Percentiles rank a stretch among this genome's conserved stretches.
Evolutionary conservation across 371 early-diverging fungal species (phyloP).

Genomic region (Syncephalastrum monosporum): DNA sequence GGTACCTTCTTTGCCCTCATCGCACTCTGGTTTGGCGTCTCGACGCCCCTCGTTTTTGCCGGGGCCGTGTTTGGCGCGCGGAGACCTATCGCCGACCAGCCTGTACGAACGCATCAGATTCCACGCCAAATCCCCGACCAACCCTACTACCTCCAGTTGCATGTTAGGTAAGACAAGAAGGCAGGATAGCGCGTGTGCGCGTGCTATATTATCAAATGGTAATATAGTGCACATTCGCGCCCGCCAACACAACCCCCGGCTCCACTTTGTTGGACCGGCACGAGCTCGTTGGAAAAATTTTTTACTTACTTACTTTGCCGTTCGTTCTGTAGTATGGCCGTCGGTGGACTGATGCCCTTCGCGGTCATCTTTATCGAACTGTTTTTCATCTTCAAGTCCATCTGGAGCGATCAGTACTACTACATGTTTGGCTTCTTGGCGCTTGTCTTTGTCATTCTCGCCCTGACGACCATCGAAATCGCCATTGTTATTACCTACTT

Average conservation of each 20-base stretch:
- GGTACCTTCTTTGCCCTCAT: constrained; percentile 77
- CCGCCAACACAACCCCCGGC: too few species aligned
- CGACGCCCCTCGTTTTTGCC: constrained; percentile 67
- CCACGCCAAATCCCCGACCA: constrained; percentile 93
- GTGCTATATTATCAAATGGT: too few species aligned
- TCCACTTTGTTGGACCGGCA: too few species aligned
- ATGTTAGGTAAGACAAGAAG: constrained; percentile 33
- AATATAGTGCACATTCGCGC: too few species aligned
- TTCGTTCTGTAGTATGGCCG: constrained; percentile 45
- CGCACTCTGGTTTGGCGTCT: constrained; percentile 74
- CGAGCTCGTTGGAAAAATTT: too few species aligned
- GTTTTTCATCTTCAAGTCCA: constrained; percentile 31
- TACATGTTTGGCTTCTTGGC: constrained; percentile 83
- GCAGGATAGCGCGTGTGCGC: neutral
- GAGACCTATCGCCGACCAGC: constrained; percentile 66
- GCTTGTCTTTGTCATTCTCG: constrained; percentile 62
- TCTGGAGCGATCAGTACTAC: constrained; percentile 54
- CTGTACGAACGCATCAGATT: constrained; percentile 89
- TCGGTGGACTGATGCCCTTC: constrained; percentile 88
- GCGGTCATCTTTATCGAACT: constrained; percentile 85
- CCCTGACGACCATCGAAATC: constrained; percentile 82
- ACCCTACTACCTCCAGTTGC: constrained; percentile 68
- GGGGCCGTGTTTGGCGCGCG: constrained; percentile 82
- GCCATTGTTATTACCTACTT: constrained; percentile 91
- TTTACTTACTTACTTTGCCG: too few species aligned